Conservation (phyloP, 169 alveolate genomes). For the Plasmodium vivax region DNA sequence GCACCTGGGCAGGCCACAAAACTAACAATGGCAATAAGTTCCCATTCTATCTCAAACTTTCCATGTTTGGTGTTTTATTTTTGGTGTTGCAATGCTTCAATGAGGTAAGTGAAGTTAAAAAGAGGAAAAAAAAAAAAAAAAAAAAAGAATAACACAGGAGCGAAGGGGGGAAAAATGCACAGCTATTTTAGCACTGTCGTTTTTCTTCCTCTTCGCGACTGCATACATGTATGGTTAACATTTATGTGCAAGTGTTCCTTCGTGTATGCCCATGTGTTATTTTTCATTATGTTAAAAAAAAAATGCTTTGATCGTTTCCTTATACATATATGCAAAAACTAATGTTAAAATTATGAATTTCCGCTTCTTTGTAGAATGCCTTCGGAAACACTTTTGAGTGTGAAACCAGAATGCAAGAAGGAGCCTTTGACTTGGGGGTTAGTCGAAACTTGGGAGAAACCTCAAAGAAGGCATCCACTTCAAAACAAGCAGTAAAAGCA, state of each 20-base stretch:
- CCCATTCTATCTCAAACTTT: not conserved
- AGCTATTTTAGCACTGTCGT: not conserved
- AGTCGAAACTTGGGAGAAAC: not conserved
- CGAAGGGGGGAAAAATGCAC: not conserved
- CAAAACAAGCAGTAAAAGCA: not conserved
- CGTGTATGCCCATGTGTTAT: not conserved
- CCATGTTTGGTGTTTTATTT: not conserved
- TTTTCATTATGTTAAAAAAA: not conserved
- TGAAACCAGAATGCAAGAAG: not conserved
- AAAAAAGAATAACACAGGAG: not conserved
- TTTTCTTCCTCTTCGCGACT: not conserved
- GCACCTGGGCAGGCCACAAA: not conserved
- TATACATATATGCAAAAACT: not conserved
- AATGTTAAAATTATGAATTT: not conserved
- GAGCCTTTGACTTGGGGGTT: not conserved
- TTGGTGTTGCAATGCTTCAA: not conserved
- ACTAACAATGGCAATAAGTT: not conserved
- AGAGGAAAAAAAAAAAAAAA: not conserved
- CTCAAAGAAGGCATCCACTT: not conserved
- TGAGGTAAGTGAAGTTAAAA: not conserved
- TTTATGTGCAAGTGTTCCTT: not conserved
- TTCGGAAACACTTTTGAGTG: not conserved
- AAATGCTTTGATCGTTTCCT: not conserved
- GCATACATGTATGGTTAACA: not conserved
- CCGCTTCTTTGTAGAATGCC: not conserved